Conservation (phyloP, 805 yeast genomes). For the Blastobotrys americana region DNA sequence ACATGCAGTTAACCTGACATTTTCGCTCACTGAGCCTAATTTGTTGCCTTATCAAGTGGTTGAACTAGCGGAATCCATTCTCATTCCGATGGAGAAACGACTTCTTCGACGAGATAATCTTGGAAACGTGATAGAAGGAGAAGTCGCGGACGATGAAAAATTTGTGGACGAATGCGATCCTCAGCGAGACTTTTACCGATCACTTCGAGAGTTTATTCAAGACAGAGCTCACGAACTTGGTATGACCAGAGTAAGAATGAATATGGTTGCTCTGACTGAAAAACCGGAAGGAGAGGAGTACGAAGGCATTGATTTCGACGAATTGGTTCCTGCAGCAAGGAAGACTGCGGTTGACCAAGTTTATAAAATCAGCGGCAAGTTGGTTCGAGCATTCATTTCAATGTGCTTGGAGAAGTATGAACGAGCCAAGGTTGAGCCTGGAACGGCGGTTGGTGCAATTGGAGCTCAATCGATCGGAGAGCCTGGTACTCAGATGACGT, state of each 20-base stretch:
- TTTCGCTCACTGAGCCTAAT: conserved; percentile 41
- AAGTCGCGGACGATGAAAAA: conserved; percentile 38
- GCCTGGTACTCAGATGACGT: conserved; percentile 99
- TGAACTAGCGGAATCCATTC: conserved; percentile 45
- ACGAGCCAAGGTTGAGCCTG: conserved; percentile 93
- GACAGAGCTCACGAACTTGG: conserved; percentile 55
- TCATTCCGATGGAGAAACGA: conserved; percentile 53
- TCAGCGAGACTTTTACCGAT: conserved; percentile 73
- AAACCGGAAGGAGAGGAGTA: conserved; percentile 38
- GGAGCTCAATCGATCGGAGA: conserved; percentile 99
- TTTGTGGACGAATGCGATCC: conserved; percentile 81
- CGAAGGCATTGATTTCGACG: conserved; percentile 29
- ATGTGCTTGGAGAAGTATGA: conserved; percentile 76
- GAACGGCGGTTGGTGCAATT: conserved; percentile 98
- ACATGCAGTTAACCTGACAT: conserved; percentile 73
- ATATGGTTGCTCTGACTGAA: conserved; percentile 40
- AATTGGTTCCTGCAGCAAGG: conserved; percentile 20
- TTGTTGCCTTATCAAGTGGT: conserved; percentile 65
- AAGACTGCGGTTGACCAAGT: conserved; percentile 31
- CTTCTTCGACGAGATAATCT: conserved; percentile 65
- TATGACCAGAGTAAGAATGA: conserved; percentile 46
- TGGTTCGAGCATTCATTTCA: conserved; percentile 59
- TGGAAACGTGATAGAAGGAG: conserved; percentile 46
- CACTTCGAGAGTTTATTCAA: conserved; percentile 57
- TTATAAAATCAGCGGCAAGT: conserved; percentile 50